Base-by-base conservation (phyloP, 2,329 filamentous ascomycete genomes). In the Aspergillus melleus region DNA sequence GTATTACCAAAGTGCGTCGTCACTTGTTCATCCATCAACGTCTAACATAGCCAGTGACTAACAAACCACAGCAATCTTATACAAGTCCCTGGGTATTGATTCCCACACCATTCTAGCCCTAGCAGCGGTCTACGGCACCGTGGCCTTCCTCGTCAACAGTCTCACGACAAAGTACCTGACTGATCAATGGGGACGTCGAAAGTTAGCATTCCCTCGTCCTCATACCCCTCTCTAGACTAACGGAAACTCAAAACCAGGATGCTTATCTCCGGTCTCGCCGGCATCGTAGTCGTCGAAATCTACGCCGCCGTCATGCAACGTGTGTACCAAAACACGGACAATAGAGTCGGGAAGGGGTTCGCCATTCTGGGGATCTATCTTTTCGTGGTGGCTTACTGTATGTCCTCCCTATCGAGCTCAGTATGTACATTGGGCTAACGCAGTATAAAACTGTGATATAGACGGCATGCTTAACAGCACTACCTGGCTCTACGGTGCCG, bases 261-360 rank as follows among this genome's bases (percentile, higher is more conserved):
- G 84, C 78, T 87, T 11, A 68, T 87, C 6, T 65, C 83, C 2
- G 84, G 84, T 6, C 68, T 86, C 3, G 64, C 70, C 4, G 81
- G 82, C 1, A 78, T 86, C 47, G 75, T 86, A 14, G 12, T 85
- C n/a, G 79, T 84, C 52, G 83, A 86, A 65, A 85, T 86, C 55
- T 87, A 86, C 64, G 77, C 83, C 0, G 82, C 84, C 1, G 80
- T 86, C 47, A 86, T 87, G 83, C 84, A 86, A 70, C 76, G 77
- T 29, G 69, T 79, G 50, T 87, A 86, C 66, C 83, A 86, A 65
- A 75, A 83, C 61, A 84, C 80, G 0, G 69, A 83, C 58, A 86
- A 86, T 67, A 72, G 73, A 4, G 67, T 85, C 29, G 84, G 84
- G 42, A 86, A 87, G 66, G 84, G 83, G 0, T 87, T 86, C 66